Percentiles rank a stretch among this genome's conserved stretches.
Conservation (phyloP, 441 rosid species). For the Sinapis alba region DNA sequence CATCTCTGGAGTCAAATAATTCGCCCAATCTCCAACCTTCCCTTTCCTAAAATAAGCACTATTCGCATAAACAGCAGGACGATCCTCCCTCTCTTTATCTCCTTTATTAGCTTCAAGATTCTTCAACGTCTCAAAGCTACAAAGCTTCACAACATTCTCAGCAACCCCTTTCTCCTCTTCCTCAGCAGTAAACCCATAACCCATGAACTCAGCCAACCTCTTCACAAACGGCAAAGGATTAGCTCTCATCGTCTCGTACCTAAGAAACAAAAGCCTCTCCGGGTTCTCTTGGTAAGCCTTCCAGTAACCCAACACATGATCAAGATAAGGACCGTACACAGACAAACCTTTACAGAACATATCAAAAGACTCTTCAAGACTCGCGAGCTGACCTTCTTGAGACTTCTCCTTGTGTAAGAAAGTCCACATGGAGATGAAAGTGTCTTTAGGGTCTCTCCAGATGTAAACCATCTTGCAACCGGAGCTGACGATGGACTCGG, state of each 20-base stretch:
- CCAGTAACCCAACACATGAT: constrained; percentile 42
- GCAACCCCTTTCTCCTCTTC: constrained; percentile 34
- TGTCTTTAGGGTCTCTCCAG: constrained; percentile 50
- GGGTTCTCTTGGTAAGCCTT: constrained; percentile 34
- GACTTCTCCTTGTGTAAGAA: constrained; percentile 30
- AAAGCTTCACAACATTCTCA: constrained; percentile 33
- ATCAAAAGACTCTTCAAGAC: constrained; percentile 38
- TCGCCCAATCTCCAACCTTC: constrained; percentile 42
- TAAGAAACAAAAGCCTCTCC: constrained; percentile 35
- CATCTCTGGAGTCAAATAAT: constrained; percentile 41
- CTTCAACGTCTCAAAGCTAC: constrained; percentile 42
- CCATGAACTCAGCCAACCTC: constrained; percentile 45
- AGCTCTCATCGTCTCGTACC: constrained; percentile 40
- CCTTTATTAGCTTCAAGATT: constrained; percentile 44
- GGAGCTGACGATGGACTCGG: constrained; percentile 35
- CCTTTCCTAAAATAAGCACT: constrained; percentile 43
- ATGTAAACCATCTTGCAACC: constrained; percentile 48
- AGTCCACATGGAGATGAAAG: constrained; percentile 46
- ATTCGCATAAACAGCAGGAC: constrained; percentile 38
- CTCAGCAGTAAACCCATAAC: constrained; percentile 29
- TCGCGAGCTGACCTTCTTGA: constrained; percentile 12
- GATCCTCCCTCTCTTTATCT: constrained; percentile 38
- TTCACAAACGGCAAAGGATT: constrained; percentile 39
- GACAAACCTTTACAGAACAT: constrained; percentile 37
- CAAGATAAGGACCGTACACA: constrained; percentile 40